Evolutionary conservation across 768 basidiomycete species (phyloP), one percentile per base, ranked within the genome.

Genomic region (Phylloporus rhodoxanthus): DNA sequence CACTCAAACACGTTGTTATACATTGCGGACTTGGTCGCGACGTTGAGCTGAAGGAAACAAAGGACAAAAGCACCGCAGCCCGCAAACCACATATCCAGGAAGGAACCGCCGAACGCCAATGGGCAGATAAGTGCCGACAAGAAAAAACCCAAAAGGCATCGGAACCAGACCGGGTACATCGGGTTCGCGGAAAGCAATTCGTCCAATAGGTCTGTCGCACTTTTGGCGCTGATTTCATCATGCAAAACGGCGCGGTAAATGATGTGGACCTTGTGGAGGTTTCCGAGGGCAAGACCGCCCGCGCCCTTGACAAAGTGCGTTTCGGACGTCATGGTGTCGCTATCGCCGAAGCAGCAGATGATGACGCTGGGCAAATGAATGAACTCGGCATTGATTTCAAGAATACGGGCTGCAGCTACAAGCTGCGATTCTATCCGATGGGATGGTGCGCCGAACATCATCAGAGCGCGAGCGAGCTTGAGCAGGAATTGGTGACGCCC

Each of bases 371-470:
- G 89, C 13, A 90, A 72, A 68, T 93, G 87, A 34, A 95, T 86
- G 63, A 93, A 94, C 64, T 94, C 90, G 39, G 91, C 90, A 64
- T 91, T 84, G 47, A 96, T 81, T 59, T 93, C 91, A 15, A 97
- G 82, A 45, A 93, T 91, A 14, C 84, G 78, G 0, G 93, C 90
- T 8, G 90, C 90, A 9, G 92, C 87, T 28, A 86, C 75, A 33
- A 97, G 81, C 64, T 96, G 93, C 2, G 91, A 85, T 68, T 95
- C 92, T 52, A 97, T 88, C 28, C 94, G 82, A 70, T 97, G 94
- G 20, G 90, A 91, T 0, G 92, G 91, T 15, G 92, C 90, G 5
- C 92, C 91, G 61, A 89, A 94, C 11, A 83, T 83, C 88, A 97
- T 93, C 34, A 96, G 74, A 15, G 89, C 83, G 52, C 84, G 79